Conservation (phyloP, 2,329 filamentous ascomycete species). For the Graphiopsis chlorocephala region DNA sequence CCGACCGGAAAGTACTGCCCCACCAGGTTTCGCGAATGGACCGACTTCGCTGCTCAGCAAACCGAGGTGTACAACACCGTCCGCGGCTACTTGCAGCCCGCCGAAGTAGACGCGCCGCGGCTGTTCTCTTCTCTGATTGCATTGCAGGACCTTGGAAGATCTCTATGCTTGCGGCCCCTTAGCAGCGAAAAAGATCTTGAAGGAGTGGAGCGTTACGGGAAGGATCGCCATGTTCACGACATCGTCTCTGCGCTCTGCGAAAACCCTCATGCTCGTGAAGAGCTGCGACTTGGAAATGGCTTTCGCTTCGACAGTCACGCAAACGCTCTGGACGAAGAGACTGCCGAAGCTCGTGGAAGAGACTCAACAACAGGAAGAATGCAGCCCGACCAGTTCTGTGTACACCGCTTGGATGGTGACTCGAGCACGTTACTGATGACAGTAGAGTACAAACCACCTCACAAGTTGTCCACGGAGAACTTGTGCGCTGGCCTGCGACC, state of each 20-base stretch:
- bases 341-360: neutral
- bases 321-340: conserved; percentile 11
- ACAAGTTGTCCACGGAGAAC: conserved; percentile 22
- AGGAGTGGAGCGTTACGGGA: conserved; percentile 5
- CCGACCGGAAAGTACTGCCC: conserved; percentile 13
- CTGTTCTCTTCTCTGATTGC: conserved; percentile 8
- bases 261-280: conserved; percentile 2
- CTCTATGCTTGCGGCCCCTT: neutral
- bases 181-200: conserved; percentile 17
- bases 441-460: conserved; percentile 27
- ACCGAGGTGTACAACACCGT: neutral
- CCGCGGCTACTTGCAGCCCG: neutral
- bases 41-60: conserved; percentile 11
- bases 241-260: conserved; percentile 11
- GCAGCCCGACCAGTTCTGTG: conserved; percentile 14
- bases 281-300: conserved; percentile 13
- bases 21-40: conserved; percentile 7
- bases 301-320: conserved; percentile 10
- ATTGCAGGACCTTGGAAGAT: conserved; percentile 7
- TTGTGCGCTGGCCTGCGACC: conserved; percentile 19
- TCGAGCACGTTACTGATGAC: conserved; percentile 9
- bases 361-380: neutral
- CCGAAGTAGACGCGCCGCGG: conserved; percentile 3
- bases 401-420: conserved; percentile 6
- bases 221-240: conserved; percentile 8